Evolutionary conservation across 2,329 filamentous ascomycete species (phyloP), one percentile per base, ranked within the genome.

Genomic region (Ascochyta viciae-villosae): DNA sequence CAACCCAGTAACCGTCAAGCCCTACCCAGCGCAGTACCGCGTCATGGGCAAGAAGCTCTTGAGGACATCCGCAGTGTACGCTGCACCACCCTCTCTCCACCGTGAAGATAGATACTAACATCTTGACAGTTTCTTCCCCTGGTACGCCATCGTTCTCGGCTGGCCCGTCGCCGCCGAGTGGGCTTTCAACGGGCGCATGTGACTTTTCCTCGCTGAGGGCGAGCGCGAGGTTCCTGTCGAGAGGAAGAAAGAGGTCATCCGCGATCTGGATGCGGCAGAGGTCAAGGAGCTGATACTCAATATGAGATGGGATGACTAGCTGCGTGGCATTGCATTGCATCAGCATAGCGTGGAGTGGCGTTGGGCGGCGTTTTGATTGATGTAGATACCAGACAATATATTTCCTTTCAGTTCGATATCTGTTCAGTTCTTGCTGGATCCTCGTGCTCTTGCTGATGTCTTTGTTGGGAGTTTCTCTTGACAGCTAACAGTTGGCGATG

Each of bases 161-260:
- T 76, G 73, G 73, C 74, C 74, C 0, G 33, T 75, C 9, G 69
- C 63, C 2, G 67, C 65, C 5, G 61, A 61, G 22, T 62, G 60
- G 48, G 57, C 63, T 39, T 66, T 70, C 50, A 71, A 71, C 39
- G 64, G 64, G 3, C 65, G 58, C 22, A 65, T 75, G 64, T 75
- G 71, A 74, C 67, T 72, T 33, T 61, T 57, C 42, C 15, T 48
- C 6, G 44, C 31, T 2, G 54, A 65, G 58, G 58, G 60, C 8
- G 63, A 65, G 43, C 44, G 64, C 26, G 43, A 41, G 12, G 35
- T 44, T 22, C 4, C 19, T 5, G 35, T 51, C 1, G 10, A 34
- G 29, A 47, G 45, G 24, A 43, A 43, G 27, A 10, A 4, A 16
- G 29, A 45, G 13, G 12, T 48, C 7, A 40, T 54, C 22, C 51